Evolutionary conservation across 306 rosid genomes (phyloP).

Genomic region (Vachellia collinsii): DNA sequence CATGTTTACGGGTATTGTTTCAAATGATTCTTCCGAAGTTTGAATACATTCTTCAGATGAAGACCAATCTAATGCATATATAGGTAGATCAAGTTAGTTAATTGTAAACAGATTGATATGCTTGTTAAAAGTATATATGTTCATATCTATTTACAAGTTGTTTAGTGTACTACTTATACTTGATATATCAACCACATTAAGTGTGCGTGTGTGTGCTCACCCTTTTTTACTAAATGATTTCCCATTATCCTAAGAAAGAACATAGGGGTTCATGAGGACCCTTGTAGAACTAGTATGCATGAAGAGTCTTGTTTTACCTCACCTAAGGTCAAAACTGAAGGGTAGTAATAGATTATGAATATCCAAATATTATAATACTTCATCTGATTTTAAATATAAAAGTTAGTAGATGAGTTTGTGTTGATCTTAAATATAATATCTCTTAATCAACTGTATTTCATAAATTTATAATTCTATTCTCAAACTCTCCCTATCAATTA

Average conservation of each 20-base stretch:
- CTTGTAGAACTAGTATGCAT: background rate
- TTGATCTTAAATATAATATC: too few species aligned
- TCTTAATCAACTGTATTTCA: too few species aligned
- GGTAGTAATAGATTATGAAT: background rate
- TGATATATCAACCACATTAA: background rate
- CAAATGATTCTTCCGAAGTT: background rate
- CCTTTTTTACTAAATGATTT: background rate
- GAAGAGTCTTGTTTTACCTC: background rate
- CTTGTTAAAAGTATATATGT: background rate
- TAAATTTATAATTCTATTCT: too few species aligned
- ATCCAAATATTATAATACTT: background rate
- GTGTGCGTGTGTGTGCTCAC: background rate
- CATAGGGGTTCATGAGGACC: background rate
- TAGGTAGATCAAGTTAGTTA: background rate
- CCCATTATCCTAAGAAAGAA: background rate
- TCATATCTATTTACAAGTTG: background rate
- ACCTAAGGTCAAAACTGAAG: background rate
- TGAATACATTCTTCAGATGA: background rate
- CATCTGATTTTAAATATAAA: too few species aligned
- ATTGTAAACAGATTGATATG: background rate
- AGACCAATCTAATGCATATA: background rate
- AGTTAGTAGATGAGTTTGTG: too few species aligned
- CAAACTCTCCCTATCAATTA: too few species aligned
- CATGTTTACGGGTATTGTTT: background rate
- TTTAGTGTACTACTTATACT: background rate